phyloP scores from a whole-genome alignment of 2,329 filamentous ascomycete genomes.

The Pseudogymnoascus sp. region DNA sequence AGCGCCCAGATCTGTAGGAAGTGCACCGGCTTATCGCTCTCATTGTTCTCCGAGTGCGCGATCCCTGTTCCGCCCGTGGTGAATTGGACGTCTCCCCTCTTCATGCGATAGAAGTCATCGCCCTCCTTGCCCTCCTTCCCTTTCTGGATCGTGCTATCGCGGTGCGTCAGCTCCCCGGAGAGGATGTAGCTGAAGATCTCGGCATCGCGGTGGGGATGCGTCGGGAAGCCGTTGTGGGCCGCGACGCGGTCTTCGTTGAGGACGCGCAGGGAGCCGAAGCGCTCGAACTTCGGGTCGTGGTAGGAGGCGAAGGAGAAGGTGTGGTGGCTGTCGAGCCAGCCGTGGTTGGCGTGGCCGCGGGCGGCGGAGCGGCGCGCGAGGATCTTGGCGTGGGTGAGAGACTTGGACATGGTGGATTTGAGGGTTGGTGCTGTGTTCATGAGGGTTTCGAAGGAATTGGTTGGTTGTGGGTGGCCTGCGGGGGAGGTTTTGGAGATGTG shows the following conservation, averaged over 20 bases:
- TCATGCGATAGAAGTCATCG: conserved; percentile 63
- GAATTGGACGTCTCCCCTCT: conserved; percentile 79
- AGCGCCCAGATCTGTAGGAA: conserved; percentile 87
- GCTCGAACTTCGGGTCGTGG: conserved; percentile 50
- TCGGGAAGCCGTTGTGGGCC: conserved; percentile 69
- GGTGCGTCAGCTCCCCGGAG: conserved; percentile 78
- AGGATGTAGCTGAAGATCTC: conserved; percentile 88
- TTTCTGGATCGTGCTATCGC: conserved; percentile 75
- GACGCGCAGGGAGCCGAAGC: conserved; percentile 72
- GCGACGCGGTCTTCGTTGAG: conserved; percentile 84
- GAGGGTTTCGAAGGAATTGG: background rate
- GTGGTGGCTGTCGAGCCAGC: conserved; percentile 83
- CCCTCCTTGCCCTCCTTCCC: conserved; percentile 49
- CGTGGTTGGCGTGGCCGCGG: conserved; percentile 73
- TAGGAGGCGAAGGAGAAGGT: conserved; percentile 74
- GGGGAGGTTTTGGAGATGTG: background rate
- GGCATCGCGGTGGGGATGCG: conserved; percentile 77
- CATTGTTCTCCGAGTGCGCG: conserved; percentile 76
- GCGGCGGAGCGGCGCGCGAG: conserved; percentile 63
- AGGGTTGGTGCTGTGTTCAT: conserved; percentile 27
- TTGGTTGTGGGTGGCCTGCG: background rate
- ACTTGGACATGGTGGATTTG: conserved; percentile 50
- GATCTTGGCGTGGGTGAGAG: conserved; percentile 63
- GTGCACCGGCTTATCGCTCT: conserved; percentile 65
- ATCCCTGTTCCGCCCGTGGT: conserved; percentile 79